Base-by-base conservation (phyloP, 75 land plant species). In the Picea glauca region DNA sequence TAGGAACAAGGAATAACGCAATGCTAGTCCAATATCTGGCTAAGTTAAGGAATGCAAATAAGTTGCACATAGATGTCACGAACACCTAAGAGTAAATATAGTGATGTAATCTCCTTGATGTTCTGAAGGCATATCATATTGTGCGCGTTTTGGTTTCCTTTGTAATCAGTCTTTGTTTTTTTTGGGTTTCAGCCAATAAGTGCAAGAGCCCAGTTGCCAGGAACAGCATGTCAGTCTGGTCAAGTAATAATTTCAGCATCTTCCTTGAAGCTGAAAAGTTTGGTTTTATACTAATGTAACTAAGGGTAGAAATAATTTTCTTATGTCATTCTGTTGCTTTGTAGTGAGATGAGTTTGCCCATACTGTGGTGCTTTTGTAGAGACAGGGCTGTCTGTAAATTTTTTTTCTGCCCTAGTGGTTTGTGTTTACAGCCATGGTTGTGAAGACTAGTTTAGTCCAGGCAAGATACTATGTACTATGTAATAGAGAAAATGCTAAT, bases 101-200 rank as follows among this genome's bases (percentile, higher is more conserved):
- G 54, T 20, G 35, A 43, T 9, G n/a, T 40, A 70, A 70, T 8
- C 12, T n/a, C 74, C 11, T 70, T 5, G 46, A n/a, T 38, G 9
- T 6, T 38, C 11, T 43, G 12, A 46, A 70, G 33, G 54, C 18
- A 43, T n/a, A 40, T 21, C 43, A 5, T 18, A 14, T 38, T 35
- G 67, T 17, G 54, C 50, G 4, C 20, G 23, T 70, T 70, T 70
- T 43, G 74, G 43, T 66, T 70, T 70, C 50, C 74, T 40, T 70
- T 66, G 7, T 66, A 23, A 40, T 70, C 43, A 46, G 74, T 18
- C 11, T 43, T 38, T 70, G 40, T 11, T 11, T 17, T 17, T 30
- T 67, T 35, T 43, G 74, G 56, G 54, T 70, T 70, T 66, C 70
- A 70, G 23, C 56, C 74, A 40, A 70, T 70, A 70, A 43, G 50